Percentiles rank a stretch among this genome's conserved stretches.
Evolutionary conservation across 495 filamentous ascomycete genomes (phyloP).

Genomic region (Xylaria intraflava): DNA sequence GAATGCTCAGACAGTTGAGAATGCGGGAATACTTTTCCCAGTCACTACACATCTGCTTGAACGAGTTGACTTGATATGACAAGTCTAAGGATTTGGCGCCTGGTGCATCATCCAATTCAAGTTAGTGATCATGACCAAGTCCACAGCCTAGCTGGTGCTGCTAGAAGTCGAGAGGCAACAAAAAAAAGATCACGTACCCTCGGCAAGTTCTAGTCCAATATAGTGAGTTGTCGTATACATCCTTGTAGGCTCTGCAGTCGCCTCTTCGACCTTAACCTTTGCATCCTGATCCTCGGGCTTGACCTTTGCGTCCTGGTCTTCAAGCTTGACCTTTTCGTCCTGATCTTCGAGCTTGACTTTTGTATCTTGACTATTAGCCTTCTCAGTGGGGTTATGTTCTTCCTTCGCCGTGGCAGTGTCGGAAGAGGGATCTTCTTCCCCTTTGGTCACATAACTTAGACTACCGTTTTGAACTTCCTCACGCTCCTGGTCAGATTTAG

Average conservation of each 20-base stretch:
- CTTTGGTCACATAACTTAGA: constrained; percentile 58
- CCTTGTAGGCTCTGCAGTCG: constrained; percentile 26
- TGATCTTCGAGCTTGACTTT: constrained; percentile 48
- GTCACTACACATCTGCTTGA: constrained; percentile 61
- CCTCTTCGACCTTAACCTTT: constrained; percentile 48
- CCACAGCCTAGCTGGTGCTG: constrained; percentile 14
- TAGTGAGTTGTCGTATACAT: constrained; percentile 86
- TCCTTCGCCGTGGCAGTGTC: constrained; percentile 36
- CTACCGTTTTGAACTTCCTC: constrained; percentile 65
- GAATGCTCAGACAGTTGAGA: constrained; percentile 55
- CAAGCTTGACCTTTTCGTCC: constrained; percentile 29
- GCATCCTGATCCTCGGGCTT: constrained; percentile 17
- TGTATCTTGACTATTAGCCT: constrained; percentile 16
- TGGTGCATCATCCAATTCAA: constrained; percentile 25
- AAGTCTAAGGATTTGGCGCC: constrained; percentile 57
- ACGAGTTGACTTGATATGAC: constrained; percentile 65
- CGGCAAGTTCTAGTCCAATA: constrained; percentile 67
- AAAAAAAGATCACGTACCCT: constrained; percentile 50
- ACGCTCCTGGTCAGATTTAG: constrained; percentile 63
- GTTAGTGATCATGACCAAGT: constrained; percentile 28
- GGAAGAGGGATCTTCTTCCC: constrained; percentile 26
- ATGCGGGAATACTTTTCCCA: constrained; percentile 56
- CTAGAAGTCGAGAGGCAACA: constrained; percentile 28
- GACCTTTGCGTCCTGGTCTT: constrained; percentile 42
- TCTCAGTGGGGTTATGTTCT: constrained; percentile 41